Base-by-base conservation (phyloP, 2,329 filamentous ascomycete genomes). In the Stagonosporopsis chrysanthemi region DNA sequence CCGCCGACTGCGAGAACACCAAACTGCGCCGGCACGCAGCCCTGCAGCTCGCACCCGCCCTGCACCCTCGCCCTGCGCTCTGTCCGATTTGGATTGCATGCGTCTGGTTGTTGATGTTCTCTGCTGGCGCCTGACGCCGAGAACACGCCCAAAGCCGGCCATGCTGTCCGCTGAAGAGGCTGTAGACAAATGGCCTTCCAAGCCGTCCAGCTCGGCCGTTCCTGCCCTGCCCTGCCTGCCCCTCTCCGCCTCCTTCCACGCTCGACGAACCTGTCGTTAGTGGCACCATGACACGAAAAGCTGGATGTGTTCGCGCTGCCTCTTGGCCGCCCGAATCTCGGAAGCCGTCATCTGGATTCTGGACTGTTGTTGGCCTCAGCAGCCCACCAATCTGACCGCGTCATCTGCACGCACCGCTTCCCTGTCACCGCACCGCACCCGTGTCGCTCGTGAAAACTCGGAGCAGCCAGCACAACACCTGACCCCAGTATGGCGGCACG, bases 301-400 rank as follows among this genome's bases (percentile, higher is more conserved):
- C 19, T 48, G 29, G 23, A 33, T 19, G 15, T 23, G 44, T 42
- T 39, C 15, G 31, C 46, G 17, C 48, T 44, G 23, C 38, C 48
- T 52, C 48, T 35, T 47, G 31, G 54, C 43, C 48, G 54, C 48
- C 49, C 43, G 48, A 45, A 47, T 23, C 44, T 52, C 45, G 52
- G 45, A 35, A 26, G 11, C 42, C 36, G 35, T 43, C n/a, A 28
- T 47, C 41, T 40, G 28, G 28, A 31, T 46, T 47, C 41, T 40
- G 28, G 28, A 31, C 45, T 51, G 46, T 51, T 47, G 53, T 47
- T 56, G 53, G 47, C 29, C 41, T 46, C 38, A 48, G 19, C 38
- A 48, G 19, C 48, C 38, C 39, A 42, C 54, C 54, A 52, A 52
- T 57, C 47, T 56, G 42, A 47, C 42, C 36, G 47, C 42, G 42